phyloP scores from a whole-genome alignment of 176 grass and related monocot species.

The Puccinellia tenuiflora region DNA sequence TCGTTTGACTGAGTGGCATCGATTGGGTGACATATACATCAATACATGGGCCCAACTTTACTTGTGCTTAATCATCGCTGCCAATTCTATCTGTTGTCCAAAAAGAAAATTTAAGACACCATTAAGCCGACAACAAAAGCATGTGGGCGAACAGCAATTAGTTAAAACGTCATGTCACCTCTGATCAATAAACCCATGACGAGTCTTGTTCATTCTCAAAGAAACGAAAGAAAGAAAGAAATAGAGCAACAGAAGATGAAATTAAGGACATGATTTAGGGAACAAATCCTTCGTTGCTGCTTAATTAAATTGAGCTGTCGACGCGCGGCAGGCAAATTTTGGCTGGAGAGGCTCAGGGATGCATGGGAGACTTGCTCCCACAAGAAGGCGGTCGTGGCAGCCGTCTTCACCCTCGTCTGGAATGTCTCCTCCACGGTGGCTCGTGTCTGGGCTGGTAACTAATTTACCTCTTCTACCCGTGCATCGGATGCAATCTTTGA shows the following conservation, averaged over 20 bases:
- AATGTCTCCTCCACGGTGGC: constrained; percentile 74
- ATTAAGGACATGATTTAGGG: not conserved
- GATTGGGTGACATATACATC: constrained; percentile 2
- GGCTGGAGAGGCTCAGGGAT: constrained; percentile 86
- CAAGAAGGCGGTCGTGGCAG: constrained; percentile 80
- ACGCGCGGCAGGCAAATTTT: constrained; percentile 53
- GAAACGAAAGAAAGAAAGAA: not conserved
- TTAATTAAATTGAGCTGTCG: not conserved
- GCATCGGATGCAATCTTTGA: not conserved
- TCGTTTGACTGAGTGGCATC: not conserved
- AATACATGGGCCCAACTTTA: constrained; percentile 16
- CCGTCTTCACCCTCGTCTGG: constrained; percentile 82
- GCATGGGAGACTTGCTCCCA: constrained; percentile 88
- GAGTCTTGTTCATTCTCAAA: not conserved
- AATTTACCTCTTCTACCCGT: not conserved
- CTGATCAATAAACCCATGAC: not conserved
- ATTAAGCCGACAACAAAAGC: not conserved
- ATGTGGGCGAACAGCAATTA: not conserved
- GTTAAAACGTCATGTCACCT: not conserved
- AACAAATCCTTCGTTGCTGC: not conserved
- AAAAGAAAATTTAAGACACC: not conserved
- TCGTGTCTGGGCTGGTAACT: constrained; percentile 80
- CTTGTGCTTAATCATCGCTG: constrained; percentile 11
- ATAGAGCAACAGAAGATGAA: not conserved
- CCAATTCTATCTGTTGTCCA: not conserved